A percentile compares a stretch with the other conserved stretches of the same genome.
phyloP scores from a whole-genome alignment of 345 rosid genomes.

The Microcos paniculata region DNA sequence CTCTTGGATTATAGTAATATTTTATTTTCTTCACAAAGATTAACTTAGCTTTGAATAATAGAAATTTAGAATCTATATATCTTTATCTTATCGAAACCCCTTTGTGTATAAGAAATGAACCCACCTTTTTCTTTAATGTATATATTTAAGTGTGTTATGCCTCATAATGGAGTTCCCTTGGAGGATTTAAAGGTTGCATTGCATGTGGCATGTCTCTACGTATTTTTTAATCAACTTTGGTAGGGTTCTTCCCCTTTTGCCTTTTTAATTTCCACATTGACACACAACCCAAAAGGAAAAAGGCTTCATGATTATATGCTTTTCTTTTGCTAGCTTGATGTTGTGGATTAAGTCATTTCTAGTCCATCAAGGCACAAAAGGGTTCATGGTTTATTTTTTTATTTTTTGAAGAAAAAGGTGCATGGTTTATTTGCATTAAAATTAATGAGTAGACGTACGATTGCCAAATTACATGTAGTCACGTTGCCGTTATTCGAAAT shows the following conservation, averaged over 20 bases:
- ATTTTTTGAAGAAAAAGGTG: too few species aligned
- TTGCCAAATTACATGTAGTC: too few species aligned
- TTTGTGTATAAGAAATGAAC: not conserved
- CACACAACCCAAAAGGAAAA: constrained; percentile 4
- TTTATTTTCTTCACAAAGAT: constrained; percentile 1
- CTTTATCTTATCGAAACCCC: constrained; percentile 4
- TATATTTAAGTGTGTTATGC: not conserved
- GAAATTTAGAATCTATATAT: not conserved
- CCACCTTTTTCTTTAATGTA: not conserved
- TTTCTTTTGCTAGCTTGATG: not conserved
- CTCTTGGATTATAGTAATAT: not conserved
- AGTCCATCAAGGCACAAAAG: not conserved
- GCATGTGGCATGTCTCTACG: not conserved
- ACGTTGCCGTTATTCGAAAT: too few species aligned
- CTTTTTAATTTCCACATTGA: not conserved
- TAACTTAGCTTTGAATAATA: not conserved
- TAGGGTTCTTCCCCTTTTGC: not conserved
- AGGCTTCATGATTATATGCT: not conserved
- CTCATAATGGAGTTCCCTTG: constrained; percentile 6
- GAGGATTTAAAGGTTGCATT: constrained; percentile 9
- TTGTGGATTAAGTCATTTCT: not conserved
- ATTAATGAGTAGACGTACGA: too few species aligned
- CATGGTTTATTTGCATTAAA: too few species aligned
- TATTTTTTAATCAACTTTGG: not conserved
- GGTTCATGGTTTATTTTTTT: too few species aligned